phyloP scores from a whole-genome alignment of 768 basidiomycete species.

The Gyrodon lividus region DNA sequence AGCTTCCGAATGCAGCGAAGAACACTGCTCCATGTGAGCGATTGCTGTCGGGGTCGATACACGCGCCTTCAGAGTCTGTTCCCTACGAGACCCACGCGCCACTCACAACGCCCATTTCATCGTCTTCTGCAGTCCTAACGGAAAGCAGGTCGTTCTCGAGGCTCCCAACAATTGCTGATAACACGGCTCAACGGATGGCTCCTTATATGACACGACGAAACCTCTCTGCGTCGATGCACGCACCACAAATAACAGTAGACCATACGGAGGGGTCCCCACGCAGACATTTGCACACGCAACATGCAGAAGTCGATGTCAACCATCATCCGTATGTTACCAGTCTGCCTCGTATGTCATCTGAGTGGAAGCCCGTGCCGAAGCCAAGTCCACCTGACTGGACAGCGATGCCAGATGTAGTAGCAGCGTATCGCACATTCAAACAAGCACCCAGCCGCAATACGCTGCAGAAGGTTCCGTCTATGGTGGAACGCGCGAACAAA shows the following conservation, averaged over 20 bases:
- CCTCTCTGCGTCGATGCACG: slow-evolving; percentile 13
- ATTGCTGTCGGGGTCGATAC: slow-evolving; percentile 12
- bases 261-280: neutral
- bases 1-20: neutral
- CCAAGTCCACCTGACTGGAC: slow-evolving; percentile 12
- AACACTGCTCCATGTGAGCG: slow-evolving; percentile 3
- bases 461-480: slow-evolving; percentile 9
- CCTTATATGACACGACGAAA: neutral
- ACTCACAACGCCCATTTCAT: neutral
- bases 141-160: neutral
- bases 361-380: neutral
- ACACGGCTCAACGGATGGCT: neutral
- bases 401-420: slow-evolving; percentile 18
- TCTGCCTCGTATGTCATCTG: neutral
- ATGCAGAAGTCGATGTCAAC: neutral
- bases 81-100: neutral
- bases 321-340: slow-evolving; percentile 1
- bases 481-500: neutral
- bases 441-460: neutral
- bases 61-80: slow-evolving; percentile 10
- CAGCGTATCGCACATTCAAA: slow-evolving; percentile 16
- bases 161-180: neutral
- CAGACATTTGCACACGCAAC: neutral
- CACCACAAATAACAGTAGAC: neutral
- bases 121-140: neutral